Evolutionary conservation across 148 eudicot genomes (phyloP).

Genomic region (Vaccinium corymbosum): DNA sequence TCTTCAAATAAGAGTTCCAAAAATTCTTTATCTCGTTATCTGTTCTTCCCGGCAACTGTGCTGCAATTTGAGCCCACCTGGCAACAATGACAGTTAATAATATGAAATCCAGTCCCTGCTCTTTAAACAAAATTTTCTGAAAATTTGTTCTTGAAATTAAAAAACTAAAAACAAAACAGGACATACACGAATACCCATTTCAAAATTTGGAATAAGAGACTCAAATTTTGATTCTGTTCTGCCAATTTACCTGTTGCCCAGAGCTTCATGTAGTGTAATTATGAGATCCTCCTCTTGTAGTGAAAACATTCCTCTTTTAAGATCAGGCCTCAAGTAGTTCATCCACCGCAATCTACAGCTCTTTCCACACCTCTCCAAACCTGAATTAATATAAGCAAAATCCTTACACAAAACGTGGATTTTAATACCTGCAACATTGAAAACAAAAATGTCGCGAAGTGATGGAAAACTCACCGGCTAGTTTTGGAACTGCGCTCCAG

Average conservation of each 20-base stretch:
- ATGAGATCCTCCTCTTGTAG: slow-evolving; percentile 74
- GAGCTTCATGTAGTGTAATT: slow-evolving; percentile 52
- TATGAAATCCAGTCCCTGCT: too few relatives aligned
- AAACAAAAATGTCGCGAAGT: not conserved
- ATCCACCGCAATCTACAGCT: slow-evolving; percentile 89
- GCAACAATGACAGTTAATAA: not conserved
- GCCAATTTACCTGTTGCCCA: slow-evolving; percentile 68
- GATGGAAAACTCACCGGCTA: slow-evolving; percentile 24
- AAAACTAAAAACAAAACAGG: not conserved
- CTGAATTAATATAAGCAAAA: slow-evolving; percentile 28
- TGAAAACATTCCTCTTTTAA: slow-evolving; percentile 78
- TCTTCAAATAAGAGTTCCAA: slow-evolving; percentile 79
- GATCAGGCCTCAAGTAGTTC: slow-evolving; percentile 82
- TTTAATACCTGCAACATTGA: not conserved
- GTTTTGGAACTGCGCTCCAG: slow-evolving; percentile 50
- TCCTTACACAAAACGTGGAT: not conserved
- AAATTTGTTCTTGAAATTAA: not conserved
- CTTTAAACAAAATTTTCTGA: not conserved
- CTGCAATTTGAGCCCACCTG: slow-evolving; percentile 94
- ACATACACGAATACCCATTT: slow-evolving; percentile 3
- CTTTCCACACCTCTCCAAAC: slow-evolving; percentile 84
- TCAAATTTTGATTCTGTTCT: not conserved
- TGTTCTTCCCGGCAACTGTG: slow-evolving; percentile 93
- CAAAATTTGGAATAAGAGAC: not conserved
- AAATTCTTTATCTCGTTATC: slow-evolving; percentile 85